Evolutionary conservation across 108 stramenopile genomes (phyloP), one percentile per base, ranked within the genome.

Genomic region (Epithemia pelagica): DNA sequence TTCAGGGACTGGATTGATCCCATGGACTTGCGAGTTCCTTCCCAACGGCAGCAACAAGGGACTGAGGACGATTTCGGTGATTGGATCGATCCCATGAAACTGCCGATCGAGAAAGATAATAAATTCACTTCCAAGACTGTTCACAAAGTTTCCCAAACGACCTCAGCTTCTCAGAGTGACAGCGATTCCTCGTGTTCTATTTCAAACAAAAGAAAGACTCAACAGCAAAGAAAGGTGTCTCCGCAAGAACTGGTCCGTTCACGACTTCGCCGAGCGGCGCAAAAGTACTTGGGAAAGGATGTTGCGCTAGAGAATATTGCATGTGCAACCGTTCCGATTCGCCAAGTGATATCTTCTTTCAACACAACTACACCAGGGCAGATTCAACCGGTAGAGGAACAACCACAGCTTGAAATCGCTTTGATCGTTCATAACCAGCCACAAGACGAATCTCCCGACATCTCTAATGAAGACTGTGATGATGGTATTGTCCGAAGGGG

Each of bases 251-350:
- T 46, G 37, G 15, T 46, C 5, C 37, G 37, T 46, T 46, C 37
- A 5, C 37, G 74, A 32, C 71, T 82, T 5, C 67, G 57, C 28
- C 73, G 68, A 27, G 84, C 79, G n/a, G 84, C 76, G 1, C 30
- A 59, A 54, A n/a, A 53, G 24, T 86, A 80, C 68, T 72, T 72
- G 52, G 65, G 54, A 54, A 2, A 15, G 31, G 31, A 59, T 10
- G 28, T 82, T 25, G 74, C 73, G 19, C 61, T 86, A 2, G 68
- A 73, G n/a, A 90, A 93, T 61, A 78, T 93, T 19, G 87, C 89
- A 3, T 72, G 75, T 59, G 66, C 85, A 0, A 71, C 66, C 28
- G 82, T 83, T 25, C 76, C 71, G 31, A 86, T 92, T 56, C 74
- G 82, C 1, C 67, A 68, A 0, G 32, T 32, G 8, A 32, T n/a